Conservation (phyloP, 768 basidiomycete genomes). For the Termitomyces sp. region DNA sequence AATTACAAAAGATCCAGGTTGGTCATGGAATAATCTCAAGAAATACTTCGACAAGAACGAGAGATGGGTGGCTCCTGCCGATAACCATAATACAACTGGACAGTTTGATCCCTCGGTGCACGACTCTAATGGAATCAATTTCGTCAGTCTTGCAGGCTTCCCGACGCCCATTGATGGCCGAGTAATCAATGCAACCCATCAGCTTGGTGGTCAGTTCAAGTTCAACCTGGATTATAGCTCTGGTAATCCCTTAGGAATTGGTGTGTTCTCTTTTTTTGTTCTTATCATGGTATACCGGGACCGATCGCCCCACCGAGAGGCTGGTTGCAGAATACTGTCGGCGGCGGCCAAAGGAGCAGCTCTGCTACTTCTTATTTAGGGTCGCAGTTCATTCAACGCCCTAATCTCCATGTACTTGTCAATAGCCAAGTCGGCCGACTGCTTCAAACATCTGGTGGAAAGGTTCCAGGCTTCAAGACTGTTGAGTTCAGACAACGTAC, state of each 20-base stretch:
- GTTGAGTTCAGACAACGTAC: conserved; percentile 6
- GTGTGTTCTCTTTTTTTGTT: conserved; percentile 12
- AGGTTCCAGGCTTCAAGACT: conserved; percentile 4
- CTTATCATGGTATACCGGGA: background rate
- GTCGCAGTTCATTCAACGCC: conserved; percentile 18
- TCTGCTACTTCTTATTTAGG: conserved; percentile 29
- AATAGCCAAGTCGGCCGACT: conserved; percentile 19
- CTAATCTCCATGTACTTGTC: conserved; percentile 28
- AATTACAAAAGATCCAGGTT: conserved; percentile 25
- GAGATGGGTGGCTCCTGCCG: conserved; percentile 21
- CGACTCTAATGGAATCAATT: conserved; percentile 8
- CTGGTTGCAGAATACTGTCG: conserved; percentile 15
- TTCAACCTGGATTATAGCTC: conserved; percentile 27
- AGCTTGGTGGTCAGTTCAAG: conserved; percentile 21
- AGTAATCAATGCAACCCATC: conserved; percentile 11
- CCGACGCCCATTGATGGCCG: conserved; percentile 15
- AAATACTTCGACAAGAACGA: conserved; percentile 26
- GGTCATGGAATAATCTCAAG: conserved; percentile 27
- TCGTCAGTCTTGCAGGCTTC: conserved; percentile 23
- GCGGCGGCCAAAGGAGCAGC: conserved; percentile 22
- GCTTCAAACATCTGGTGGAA: conserved; percentile 9
- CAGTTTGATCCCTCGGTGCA: conserved; percentile 24
- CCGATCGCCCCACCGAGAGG: background rate
- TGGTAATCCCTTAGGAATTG: conserved; percentile 25
- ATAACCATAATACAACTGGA: conserved; percentile 26